These are phyloP conservation scores for Yamadazyma ubonensis DNA, from an alignment of 805 yeast species.

Conservation along the genomic window DNA sequence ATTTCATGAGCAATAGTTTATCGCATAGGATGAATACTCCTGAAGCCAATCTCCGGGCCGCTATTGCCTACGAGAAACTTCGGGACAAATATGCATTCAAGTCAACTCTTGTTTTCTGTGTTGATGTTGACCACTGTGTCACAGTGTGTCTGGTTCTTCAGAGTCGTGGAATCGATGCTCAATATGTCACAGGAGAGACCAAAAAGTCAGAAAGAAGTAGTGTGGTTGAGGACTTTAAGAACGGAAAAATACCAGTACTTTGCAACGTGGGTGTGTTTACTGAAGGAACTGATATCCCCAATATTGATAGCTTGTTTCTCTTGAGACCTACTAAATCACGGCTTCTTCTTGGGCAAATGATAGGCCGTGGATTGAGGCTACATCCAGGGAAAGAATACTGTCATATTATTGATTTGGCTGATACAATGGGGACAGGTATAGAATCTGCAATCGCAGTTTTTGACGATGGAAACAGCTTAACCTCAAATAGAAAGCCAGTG, in stretches of 20 bases:
- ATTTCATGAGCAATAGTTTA: slow-evolving; percentile 52
- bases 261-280: slow-evolving; percentile 89
- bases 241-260: slow-evolving; percentile 65
- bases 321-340: slow-evolving; percentile 81
- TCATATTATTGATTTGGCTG: slow-evolving; percentile 77
- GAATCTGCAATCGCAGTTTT: slow-evolving; percentile 57
- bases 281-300: slow-evolving; percentile 94
- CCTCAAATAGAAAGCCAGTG: no score
- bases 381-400: slow-evolving; percentile 63
- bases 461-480: slow-evolving; percentile 20
- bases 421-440: slow-evolving; percentile 52
- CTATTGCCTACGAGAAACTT: slow-evolving; percentile 48
- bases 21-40: slow-evolving; percentile 55
- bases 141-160: slow-evolving; percentile 53
- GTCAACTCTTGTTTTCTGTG: slow-evolving; percentile 76
- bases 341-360: slow-evolving; percentile 76
- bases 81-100: slow-evolving; percentile 39
- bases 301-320: slow-evolving; percentile 74
- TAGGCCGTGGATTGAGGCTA: slow-evolving; percentile 81
- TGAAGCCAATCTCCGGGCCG: slow-evolving; percentile 54
- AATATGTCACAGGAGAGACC: slow-evolving; percentile 69
- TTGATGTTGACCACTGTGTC: slow-evolving; percentile 65
- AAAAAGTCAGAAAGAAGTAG: slow-evolving; percentile 48
- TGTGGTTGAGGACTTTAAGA: slow-evolving; percentile 56
- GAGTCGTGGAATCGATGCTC: slow-evolving; percentile 62